Base-by-base conservation (phyloP, 1,284 basidiomycete species). In the Rugosomyces carneus region DNA sequence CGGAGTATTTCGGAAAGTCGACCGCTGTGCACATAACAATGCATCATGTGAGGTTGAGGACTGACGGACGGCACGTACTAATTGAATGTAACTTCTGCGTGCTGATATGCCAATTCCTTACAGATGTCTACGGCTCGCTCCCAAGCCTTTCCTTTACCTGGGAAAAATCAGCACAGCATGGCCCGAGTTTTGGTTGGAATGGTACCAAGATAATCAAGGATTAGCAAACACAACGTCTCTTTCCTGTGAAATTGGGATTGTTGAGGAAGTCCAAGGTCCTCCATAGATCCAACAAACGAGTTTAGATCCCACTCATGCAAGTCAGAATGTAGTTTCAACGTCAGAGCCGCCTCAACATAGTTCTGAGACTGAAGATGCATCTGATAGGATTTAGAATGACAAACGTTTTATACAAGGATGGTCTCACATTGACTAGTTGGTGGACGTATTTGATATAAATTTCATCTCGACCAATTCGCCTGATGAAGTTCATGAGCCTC, bases 361-460 rank as follows among this genome's bases (percentile, higher is more conserved):
- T 95, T 93, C 57, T 90, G 84, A 20, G 86, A 84, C 65, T 88
- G 83, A 0, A 93, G 69, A 59, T 93, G 90, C 75, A 92, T 87
- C 78, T 87, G 51, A 13, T 16, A 34, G 13, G 4, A 16, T 8
- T 34, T 3, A 34, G 13, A 5, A 16, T 7, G 21, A 37, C 59
- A 16, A 62, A 42, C 21, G 37, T 23, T 20, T 35, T 16, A 6
- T 4, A 37, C 42, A 31, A 41, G 19, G 3, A 45, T 21, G 32
- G 48, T 61, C 80, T 60, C 60, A 91, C 89, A 57, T 92, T 89
- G 44, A 94, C 90, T 15, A 96, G 81, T 59, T 95, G 89, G 59
- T 96, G 90, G 16, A 95, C 89, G 62, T 95, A 96, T 75, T 92
- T 89, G 65, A 93, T 88, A 60, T 93, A 92, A 49, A 93, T 89